Percentiles rank a stretch among this genome's conserved stretches.
Evolutionary conservation across 2,329 filamentous ascomycete species (phyloP).

Genomic region (Cladosporium cucumerinum): DNA sequence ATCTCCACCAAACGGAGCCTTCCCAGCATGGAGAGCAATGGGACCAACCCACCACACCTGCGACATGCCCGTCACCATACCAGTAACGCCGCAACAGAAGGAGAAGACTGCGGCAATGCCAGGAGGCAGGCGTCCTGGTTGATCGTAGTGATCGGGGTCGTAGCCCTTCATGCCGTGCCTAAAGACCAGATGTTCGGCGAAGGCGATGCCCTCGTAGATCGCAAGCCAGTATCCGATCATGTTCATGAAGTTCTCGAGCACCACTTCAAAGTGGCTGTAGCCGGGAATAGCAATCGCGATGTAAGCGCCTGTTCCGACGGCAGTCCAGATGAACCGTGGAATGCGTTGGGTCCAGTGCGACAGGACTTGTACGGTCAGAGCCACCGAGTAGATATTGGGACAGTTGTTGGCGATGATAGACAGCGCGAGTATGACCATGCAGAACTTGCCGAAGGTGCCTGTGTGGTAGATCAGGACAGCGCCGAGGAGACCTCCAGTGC

Average conservation of each 20-base stretch:
- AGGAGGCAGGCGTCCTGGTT: conserved; percentile 56
- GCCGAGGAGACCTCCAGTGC: conserved; percentile 65
- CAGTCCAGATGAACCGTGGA: conserved; percentile 66
- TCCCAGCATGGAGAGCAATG: conserved; percentile 58
- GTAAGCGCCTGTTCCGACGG: conserved; percentile 60
- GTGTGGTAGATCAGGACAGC: conserved; percentile 59
- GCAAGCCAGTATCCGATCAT: conserved; percentile 66
- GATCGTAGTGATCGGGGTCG: conserved; percentile 56
- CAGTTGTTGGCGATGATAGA: conserved; percentile 47
- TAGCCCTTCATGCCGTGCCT: conserved; percentile 61
- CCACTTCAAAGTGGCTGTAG: conserved; percentile 61
- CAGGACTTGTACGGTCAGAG: conserved; percentile 65
- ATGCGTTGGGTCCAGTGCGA: conserved; percentile 57
- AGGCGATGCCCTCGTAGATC: conserved; percentile 65
- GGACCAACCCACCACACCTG: conserved; percentile 67
- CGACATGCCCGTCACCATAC: conserved; percentile 67
- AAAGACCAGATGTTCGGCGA: conserved; percentile 68
- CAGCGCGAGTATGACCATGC: conserved; percentile 47
- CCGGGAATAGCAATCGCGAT: conserved; percentile 68
- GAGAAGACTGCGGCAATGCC: conserved; percentile 62
- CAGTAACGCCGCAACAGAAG: conserved; percentile 62
- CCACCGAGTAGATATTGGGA: conserved; percentile 60
- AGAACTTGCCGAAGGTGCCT: conserved; percentile 70
- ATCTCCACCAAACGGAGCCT: conserved; percentile 53
- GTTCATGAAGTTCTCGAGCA: conserved; percentile 68